These are phyloP conservation scores for Auricularia sp. DNA, from an alignment of 768 basidiomycete genomes.

Conservation along the genomic window DNA sequence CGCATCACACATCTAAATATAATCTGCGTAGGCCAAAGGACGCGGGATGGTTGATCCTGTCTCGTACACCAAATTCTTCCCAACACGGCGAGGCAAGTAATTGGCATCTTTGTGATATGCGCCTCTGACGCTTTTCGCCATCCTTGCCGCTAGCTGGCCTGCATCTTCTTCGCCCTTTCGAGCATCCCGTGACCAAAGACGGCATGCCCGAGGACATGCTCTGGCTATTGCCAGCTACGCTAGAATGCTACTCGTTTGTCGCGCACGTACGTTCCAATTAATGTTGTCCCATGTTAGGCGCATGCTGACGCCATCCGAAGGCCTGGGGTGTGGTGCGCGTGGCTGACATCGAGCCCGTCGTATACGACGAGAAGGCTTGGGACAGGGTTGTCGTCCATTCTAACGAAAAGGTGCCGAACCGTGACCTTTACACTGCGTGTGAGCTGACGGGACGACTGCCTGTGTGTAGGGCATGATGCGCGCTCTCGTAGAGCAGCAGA, in stretches of 20 bases:
- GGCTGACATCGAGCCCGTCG: background rate
- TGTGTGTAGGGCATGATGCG: conserved; percentile 28
- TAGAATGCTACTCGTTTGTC: background rate
- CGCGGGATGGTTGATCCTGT: background rate
- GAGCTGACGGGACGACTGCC: conserved; percentile 10
- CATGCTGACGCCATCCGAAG: background rate
- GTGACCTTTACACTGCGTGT: background rate
- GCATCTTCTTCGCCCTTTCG: background rate
- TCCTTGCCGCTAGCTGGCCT: background rate
- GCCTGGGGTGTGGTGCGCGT: background rate
- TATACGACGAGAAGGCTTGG: background rate
- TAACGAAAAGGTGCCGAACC: background rate
- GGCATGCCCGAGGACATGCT: background rate
- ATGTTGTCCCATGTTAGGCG: background rate
- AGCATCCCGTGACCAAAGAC: background rate
- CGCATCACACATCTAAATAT: background rate
- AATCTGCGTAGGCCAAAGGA: background rate
- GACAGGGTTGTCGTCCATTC: background rate
- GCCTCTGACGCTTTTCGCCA: background rate
- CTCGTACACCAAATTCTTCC: background rate
- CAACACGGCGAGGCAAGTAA: too few species aligned
- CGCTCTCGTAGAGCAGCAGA: conserved; percentile 18
- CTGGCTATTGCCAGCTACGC: background rate
- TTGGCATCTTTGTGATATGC: too few species aligned
- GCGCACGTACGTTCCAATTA: background rate